These are phyloP conservation scores for Russula virescens DNA, from an alignment of 768 basidiomycete genomes.

Conservation along the genomic window DNA sequence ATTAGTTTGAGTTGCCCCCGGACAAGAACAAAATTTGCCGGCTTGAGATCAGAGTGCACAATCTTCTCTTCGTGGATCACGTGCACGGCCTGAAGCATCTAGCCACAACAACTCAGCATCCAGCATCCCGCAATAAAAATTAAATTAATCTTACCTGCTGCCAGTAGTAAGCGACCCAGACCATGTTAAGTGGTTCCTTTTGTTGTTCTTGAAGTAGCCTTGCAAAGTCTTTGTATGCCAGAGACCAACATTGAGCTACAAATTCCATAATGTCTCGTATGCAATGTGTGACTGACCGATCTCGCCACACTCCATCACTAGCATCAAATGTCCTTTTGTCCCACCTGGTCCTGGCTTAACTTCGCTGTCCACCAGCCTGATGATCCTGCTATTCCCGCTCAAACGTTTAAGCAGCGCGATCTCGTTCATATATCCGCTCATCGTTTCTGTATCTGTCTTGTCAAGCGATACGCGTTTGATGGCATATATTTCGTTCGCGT, in stretches of 20 bases:
- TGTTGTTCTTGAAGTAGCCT: slow-evolving; percentile 77
- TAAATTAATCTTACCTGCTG: slow-evolving; percentile 64
- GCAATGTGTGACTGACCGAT: slow-evolving; percentile 37
- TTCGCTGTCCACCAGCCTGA: slow-evolving; percentile 87
- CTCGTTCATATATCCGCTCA: slow-evolving; percentile 94
- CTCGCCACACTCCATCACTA: slow-evolving; percentile 98
- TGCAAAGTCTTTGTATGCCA: slow-evolving; percentile 54
- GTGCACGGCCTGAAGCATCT: slow-evolving; percentile 99
- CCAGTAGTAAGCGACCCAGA: slow-evolving; percentile 95
- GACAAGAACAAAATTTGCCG: slow-evolving; percentile 96
- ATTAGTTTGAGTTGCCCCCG: slow-evolving; percentile 94
- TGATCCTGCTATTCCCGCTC: slow-evolving; percentile 90
- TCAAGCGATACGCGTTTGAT: slow-evolving; percentile 91
- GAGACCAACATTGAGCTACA: neutral
- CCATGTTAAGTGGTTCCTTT: slow-evolving; percentile 81
- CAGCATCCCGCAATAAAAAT: neutral
- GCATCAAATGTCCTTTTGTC: slow-evolving; percentile 66
- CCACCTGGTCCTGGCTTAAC: slow-evolving; percentile 66
- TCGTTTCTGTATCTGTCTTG: slow-evolving; percentile 82
- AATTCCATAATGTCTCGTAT: neutral
- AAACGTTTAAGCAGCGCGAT: slow-evolving; percentile 89
- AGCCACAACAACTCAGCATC: slow-evolving; percentile 8
- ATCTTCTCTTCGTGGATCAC: slow-evolving; percentile 98
- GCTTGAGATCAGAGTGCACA: slow-evolving; percentile 97
- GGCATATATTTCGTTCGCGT: slow-evolving; percentile 73